Evolutionary conservation across 371 early-diverging fungal genomes (phyloP).

Genomic region (Rhizopus arrhizus): DNA sequence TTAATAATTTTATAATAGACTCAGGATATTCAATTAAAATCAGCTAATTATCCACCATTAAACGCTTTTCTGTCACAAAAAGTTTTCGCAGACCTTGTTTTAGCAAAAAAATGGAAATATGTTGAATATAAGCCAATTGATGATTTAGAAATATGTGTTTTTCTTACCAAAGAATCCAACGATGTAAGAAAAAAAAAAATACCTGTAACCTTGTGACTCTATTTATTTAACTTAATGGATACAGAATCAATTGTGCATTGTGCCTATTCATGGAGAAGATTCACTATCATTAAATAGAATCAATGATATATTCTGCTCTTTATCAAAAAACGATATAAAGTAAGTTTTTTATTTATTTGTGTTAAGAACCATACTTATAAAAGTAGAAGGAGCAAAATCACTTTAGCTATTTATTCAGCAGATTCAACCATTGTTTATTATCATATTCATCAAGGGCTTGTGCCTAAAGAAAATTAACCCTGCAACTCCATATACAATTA

Average conservation of each 20-base stretch:
- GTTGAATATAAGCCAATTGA: constrained; percentile 20
- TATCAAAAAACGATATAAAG: constrained; percentile 7
- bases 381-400: constrained; percentile 27
- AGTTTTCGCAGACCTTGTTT: constrained; percentile 19
- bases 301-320: constrained; percentile 16
- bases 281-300: constrained; percentile 24
- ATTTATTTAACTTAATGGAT: neutral
- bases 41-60: neutral
- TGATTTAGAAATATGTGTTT: constrained; percentile 19
- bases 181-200: constrained; percentile 5
- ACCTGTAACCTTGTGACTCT: neutral
- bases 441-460: constrained; percentile 39
- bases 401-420: constrained; percentile 47
- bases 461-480: neutral
- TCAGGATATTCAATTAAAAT: constrained; percentile 12
- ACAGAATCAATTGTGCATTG: constrained; percentile 13
- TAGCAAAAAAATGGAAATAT: constrained; percentile 34
- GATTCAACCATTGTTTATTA: constrained; percentile 54
- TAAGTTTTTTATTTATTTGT: constrained; percentile 1
- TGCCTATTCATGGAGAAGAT: constrained; percentile 21
- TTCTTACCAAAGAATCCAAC: constrained; percentile 29
- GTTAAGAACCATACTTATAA: neutral
- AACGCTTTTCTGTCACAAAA: constrained; percentile 16
- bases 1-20: constrained; percentile 8
- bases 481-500: neutral